These are phyloP conservation scores for Alnus glutinosa DNA, from an alignment of 306 rosid species.

Conservation along the genomic window DNA sequence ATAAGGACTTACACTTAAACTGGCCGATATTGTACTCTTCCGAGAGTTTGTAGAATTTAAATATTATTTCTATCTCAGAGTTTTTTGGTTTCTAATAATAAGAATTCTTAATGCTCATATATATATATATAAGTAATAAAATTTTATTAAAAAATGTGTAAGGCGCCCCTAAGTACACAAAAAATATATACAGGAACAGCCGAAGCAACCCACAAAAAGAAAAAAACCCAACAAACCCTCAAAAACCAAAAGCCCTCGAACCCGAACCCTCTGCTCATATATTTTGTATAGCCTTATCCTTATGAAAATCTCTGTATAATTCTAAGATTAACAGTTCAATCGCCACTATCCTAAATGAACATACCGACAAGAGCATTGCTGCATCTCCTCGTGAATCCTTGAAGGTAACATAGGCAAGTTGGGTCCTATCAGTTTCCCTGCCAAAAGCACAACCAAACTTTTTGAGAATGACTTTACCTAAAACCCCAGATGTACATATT, in stretches of 20 bases:
- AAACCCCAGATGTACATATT: conserved; percentile 5
- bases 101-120: not conserved
- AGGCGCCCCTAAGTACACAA: no score
- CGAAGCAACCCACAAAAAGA: no score
- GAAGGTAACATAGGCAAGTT: conserved; percentile 77
- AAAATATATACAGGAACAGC: no score
- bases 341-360: conserved; percentile 40
- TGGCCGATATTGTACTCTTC: not conserved
- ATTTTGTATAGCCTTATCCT: not conserved
- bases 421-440: conserved; percentile 75
- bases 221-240: no score
- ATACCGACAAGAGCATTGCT: conserved; percentile 74
- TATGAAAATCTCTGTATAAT: not conserved
- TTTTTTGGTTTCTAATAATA: not conserved
- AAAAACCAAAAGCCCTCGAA: no score
- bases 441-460: conserved; percentile 12
- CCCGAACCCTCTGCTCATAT: not conserved
- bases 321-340: not conserved
- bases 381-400: conserved; percentile 74
- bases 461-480: conserved; percentile 23
- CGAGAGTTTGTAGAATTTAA: not conserved
- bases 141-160: no score
- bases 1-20: not conserved
- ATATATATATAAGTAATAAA: no score
- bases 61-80: not conserved